Evolutionary conservation across 2,329 filamentous ascomycete genomes (phyloP).

Genomic region (Ascochyta viciae-villosae): DNA sequence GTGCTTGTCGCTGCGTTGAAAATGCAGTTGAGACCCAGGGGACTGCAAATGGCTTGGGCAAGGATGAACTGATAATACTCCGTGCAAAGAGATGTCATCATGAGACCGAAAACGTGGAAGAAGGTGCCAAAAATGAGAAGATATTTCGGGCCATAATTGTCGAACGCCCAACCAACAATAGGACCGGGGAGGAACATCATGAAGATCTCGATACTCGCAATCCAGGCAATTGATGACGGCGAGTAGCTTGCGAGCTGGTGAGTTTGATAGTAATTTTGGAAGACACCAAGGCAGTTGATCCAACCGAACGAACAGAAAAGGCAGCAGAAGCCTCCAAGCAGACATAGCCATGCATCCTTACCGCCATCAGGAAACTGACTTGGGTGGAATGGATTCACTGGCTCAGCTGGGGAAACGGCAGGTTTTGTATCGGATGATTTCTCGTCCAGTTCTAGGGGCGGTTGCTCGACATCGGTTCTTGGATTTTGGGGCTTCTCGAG

Average conservation of each 20-base stretch:
- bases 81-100: constrained; percentile 67
- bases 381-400: constrained; percentile 36
- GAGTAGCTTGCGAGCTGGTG: constrained; percentile 51
- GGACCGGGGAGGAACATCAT: constrained; percentile 64
- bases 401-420: constrained; percentile 16
- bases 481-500: constrained; percentile 16
- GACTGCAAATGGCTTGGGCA: constrained; percentile 61
- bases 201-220: constrained; percentile 53
- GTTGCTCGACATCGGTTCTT: constrained; percentile 26
- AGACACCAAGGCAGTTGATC: constrained; percentile 55
- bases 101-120: constrained; percentile 66
- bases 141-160: constrained; percentile 66
- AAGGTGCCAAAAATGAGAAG: constrained; percentile 62
- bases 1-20: constrained; percentile 58
- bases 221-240: constrained; percentile 55
- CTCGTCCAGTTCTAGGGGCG: constrained; percentile 17
- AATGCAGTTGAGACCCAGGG: constrained; percentile 61
- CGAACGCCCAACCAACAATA: constrained; percentile 69
- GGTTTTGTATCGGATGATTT: constrained; percentile 12
- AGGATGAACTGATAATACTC: constrained; percentile 64
- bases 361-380: constrained; percentile 49
- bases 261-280: constrained; percentile 56
- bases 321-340: constrained; percentile 38
- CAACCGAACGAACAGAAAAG: constrained; percentile 51
- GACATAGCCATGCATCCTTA: constrained; percentile 42